Evolutionary conservation across 495 filamentous ascomycete genomes (phyloP).

Genomic region (Talaromyces adpressus): DNA sequence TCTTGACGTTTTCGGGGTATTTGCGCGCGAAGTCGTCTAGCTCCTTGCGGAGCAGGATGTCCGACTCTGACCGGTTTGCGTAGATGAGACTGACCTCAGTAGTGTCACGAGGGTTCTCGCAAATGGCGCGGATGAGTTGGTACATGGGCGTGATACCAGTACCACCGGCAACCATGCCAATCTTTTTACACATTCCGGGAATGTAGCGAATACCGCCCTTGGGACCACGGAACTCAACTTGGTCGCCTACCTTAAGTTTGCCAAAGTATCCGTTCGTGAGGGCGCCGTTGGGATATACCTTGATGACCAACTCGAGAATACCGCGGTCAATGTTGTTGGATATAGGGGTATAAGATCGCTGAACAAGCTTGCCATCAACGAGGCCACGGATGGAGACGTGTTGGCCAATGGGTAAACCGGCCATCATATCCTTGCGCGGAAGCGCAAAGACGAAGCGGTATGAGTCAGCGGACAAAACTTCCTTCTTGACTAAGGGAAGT

Average conservation of each 20-base stretch:
- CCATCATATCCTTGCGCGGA: slow-evolving; percentile 18
- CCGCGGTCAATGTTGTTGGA: slow-evolving; percentile 75
- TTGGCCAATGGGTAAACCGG: slow-evolving; percentile 34
- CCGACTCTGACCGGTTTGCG: slow-evolving; percentile 76
- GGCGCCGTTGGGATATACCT: slow-evolving; percentile 82
- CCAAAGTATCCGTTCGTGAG: slow-evolving; percentile 81
- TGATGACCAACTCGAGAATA: slow-evolving; percentile 81
- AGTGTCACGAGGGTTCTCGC: slow-evolving; percentile 90
- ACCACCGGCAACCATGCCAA: slow-evolving; percentile 84
- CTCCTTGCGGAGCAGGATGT: slow-evolving; percentile 82
- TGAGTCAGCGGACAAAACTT: slow-evolving; percentile 14
- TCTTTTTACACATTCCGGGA: slow-evolving; percentile 88
- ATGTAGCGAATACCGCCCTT: slow-evolving; percentile 88
- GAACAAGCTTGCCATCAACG: slow-evolving; percentile 61
- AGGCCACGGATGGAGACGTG: slow-evolving; percentile 28
- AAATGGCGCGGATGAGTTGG: slow-evolving; percentile 79
- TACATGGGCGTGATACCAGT: slow-evolving; percentile 94
- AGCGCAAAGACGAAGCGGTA: slow-evolving; percentile 28
- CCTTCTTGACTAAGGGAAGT: not conserved
- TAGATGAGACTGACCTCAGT: slow-evolving; percentile 94
- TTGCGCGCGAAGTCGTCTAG: slow-evolving; percentile 77
- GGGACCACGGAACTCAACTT: slow-evolving; percentile 85
- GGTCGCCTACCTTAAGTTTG: slow-evolving; percentile 68
- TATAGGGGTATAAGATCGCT: slow-evolving; percentile 88
- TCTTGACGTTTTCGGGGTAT: slow-evolving; percentile 82